These are phyloP conservation scores for Penicillium sclerotigenum DNA, from an alignment of 2,329 filamentous ascomycete genomes.

Conservation along the genomic window DNA sequence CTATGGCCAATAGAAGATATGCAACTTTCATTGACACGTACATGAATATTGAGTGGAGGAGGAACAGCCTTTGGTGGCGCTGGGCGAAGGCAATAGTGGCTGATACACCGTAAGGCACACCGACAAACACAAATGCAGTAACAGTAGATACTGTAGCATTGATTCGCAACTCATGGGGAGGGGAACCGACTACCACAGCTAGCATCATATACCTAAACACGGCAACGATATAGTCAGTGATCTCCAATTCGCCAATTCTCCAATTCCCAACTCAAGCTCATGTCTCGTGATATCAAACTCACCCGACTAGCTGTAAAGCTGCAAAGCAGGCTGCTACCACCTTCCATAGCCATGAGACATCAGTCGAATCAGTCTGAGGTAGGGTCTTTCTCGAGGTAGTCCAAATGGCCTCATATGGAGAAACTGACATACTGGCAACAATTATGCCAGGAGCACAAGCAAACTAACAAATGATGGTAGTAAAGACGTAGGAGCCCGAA, in stretches of 20 bases:
- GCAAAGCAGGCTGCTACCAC: not conserved
- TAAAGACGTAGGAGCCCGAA: not conserved
- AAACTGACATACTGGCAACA: not conserved
- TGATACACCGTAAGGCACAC: not conserved
- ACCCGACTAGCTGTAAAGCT: conserved; percentile 1
- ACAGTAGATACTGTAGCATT: not conserved
- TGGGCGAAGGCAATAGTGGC: not conserved
- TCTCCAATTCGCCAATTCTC: not conserved
- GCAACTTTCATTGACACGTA: not conserved
- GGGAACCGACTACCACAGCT: not conserved
- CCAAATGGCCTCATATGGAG: not conserved
- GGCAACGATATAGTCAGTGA: not conserved
- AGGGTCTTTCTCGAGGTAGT: not conserved
- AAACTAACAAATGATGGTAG: not conserved
- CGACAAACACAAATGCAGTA: not conserved
- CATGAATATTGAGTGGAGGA: not conserved
- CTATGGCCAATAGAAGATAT: not conserved
- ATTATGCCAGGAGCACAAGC: not conserved
- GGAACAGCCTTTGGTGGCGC: not conserved
- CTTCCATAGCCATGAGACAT: not conserved
- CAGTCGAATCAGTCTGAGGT: not conserved
- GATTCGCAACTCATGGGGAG: not conserved
- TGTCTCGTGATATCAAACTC: not conserved
- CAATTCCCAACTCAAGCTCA: not conserved
- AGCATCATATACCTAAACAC: conserved; percentile 4